Conservation (phyloP, 768 basidiomycete species). For the Rhodosporidiobolus odoratus region DNA sequence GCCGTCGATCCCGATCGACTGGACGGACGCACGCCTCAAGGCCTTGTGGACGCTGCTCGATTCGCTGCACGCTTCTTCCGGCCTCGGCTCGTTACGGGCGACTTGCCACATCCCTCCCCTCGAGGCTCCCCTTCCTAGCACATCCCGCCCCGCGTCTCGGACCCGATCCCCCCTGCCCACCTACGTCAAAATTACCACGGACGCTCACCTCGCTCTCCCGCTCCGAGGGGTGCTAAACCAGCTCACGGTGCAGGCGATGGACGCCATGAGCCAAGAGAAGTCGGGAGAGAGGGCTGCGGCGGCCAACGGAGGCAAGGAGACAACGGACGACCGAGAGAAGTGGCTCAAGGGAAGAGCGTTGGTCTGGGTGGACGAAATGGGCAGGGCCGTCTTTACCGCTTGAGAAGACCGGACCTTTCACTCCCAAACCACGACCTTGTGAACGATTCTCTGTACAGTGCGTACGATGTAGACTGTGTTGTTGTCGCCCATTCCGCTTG, state of each 20-base stretch:
- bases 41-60: conserved; percentile 8
- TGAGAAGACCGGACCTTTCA: not conserved
- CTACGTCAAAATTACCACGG: conserved; percentile 12
- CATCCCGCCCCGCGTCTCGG: not conserved
- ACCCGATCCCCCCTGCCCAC: no score
- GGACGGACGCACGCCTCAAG: conserved; percentile 17
- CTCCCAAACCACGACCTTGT: no score
- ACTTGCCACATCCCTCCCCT: no score
- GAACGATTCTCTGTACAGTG: no score
- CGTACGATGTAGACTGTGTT: no score
- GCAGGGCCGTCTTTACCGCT: conserved; percentile 4
- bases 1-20: not conserved
- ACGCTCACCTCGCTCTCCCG: conserved; percentile 28
- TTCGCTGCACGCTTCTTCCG: not conserved
- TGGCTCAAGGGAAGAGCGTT: not conserved
- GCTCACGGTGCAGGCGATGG: not conserved
- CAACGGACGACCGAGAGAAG: not conserved
- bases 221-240: conserved; percentile 1
- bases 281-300: not conserved
- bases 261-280: not conserved
- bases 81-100: not conserved
- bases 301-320: not conserved
- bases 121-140: not conserved
- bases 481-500: not conserved
- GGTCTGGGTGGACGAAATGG: conserved; percentile 22